A percentile compares a stretch with the other conserved stretches of the same genome.
Conservation (phyloP, 805 yeast genomes). For the Myxozyma nipponensis region DNA sequence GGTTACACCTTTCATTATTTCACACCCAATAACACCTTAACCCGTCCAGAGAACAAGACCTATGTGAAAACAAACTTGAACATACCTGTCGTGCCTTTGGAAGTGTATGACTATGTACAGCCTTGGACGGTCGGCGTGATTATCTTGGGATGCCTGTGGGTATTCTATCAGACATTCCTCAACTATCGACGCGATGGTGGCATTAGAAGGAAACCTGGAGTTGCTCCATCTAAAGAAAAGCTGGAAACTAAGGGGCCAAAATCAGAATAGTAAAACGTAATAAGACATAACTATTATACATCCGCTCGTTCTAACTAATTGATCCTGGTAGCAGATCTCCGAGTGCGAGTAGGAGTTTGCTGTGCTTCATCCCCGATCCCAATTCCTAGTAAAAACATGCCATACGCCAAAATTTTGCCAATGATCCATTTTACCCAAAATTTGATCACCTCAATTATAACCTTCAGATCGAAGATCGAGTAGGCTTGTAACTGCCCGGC, state of each 20-base stretch:
- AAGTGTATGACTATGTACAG: constrained; percentile 37
- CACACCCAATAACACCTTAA: constrained; percentile 23
- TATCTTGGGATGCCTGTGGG: constrained; percentile 28
- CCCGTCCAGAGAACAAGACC: constrained; percentile 13
- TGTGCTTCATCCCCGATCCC: too few relatives aligned
- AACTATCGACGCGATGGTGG: constrained; percentile 22
- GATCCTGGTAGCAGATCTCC: too few relatives aligned
- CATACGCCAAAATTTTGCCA: not conserved
- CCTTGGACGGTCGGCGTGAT: constrained; percentile 39
- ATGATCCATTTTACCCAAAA: not conserved
- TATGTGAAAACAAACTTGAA: constrained; percentile 31
- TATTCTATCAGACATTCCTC: constrained; percentile 13
- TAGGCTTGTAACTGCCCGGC: too few relatives aligned
- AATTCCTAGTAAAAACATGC: not conserved
- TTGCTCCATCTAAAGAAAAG: constrained; percentile 6
- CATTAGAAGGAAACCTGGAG: constrained; percentile 10
- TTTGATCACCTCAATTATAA: not conserved
- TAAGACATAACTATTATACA: too few relatives aligned
- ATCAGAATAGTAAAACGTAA: constrained; percentile 3
- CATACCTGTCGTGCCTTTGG: constrained; percentile 45
- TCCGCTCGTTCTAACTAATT: too few relatives aligned
- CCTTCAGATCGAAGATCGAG: too few relatives aligned
- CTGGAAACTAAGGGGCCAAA: constrained; percentile 19
- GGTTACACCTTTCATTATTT: constrained; percentile 45
- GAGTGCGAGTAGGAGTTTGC: too few relatives aligned